These are phyloP conservation scores for Nemania abortiva DNA, from an alignment of 2,329 filamentous ascomycete genomes.

Conservation along the genomic window DNA sequence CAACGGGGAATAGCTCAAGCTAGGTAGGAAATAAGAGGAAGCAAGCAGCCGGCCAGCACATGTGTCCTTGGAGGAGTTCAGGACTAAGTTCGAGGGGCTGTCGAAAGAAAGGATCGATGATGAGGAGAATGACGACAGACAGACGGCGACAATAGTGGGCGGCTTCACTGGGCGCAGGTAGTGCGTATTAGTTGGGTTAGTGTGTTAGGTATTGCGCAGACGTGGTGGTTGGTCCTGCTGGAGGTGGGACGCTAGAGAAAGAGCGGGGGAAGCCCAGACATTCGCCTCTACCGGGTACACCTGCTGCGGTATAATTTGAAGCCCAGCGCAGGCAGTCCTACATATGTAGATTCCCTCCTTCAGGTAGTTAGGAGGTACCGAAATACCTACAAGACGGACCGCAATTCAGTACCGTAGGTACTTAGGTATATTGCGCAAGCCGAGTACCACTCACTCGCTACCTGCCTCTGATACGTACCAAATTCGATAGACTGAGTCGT, in stretches of 20 bases:
- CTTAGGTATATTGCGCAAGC: constrained; percentile 25
- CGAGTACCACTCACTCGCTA: background rate
- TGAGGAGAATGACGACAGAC: constrained; percentile 39
- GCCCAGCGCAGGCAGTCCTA: background rate
- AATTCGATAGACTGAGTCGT: background rate
- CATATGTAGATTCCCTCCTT: background rate
- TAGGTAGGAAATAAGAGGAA: constrained; percentile 20
- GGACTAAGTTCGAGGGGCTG: constrained; percentile 11
- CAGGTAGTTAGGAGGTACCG: background rate
- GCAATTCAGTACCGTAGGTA: background rate
- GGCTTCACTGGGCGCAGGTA: constrained; percentile 13
- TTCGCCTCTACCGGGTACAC: constrained; percentile 7
- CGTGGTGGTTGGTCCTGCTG: constrained; percentile 9
- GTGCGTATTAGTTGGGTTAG: background rate
- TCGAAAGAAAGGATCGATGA: constrained; percentile 26
- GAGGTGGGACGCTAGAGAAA: constrained; percentile 23
- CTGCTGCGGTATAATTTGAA: background rate
- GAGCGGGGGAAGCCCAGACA: constrained; percentile 32
- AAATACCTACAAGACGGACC: background rate
- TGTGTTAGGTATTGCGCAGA: no score
- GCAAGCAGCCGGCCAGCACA: constrained; percentile 17
- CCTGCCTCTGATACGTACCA: background rate
- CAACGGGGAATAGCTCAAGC: constrained; percentile 13
- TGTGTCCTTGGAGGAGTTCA: constrained; percentile 15
- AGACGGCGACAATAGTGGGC: constrained; percentile 34